Evolutionary conservation across 768 basidiomycete genomes (phyloP).

Genomic region (Phaffia australis): DNA sequence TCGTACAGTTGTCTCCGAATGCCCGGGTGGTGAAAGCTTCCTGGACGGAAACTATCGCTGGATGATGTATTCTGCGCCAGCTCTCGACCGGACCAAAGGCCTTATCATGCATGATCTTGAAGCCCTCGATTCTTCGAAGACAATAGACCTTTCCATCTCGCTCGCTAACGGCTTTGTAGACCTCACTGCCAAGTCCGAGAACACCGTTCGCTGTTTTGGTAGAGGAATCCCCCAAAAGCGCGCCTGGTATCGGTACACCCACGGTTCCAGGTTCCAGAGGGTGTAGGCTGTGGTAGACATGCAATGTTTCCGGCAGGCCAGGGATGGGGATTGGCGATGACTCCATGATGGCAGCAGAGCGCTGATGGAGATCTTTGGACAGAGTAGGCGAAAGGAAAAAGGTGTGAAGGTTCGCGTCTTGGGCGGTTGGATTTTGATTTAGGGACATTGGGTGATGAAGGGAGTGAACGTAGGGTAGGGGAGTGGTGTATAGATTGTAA

Average conservation of each 20-base stretch:
- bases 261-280: slow-evolving; percentile 50
- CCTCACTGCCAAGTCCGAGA: slow-evolving; percentile 70
- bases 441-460: slow-evolving; percentile 38
- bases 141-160: slow-evolving; percentile 67
- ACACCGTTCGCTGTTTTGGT: slow-evolving; percentile 37
- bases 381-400: slow-evolving; percentile 81
- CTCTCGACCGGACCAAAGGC: slow-evolving; percentile 73
- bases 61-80: slow-evolving; percentile 77
- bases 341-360: slow-evolving; percentile 44
- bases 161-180: slow-evolving; percentile 69
- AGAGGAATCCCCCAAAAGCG: slow-evolving; percentile 41
- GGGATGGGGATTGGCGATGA: slow-evolving; percentile 30
- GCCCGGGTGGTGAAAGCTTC: slow-evolving; percentile 93
- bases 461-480: slow-evolving; percentile 49
- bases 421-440: slow-evolving; percentile 28
- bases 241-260: slow-evolving; percentile 43
- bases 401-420: slow-evolving; percentile 30
- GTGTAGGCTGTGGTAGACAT: slow-evolving; percentile 78
- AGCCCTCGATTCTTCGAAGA: slow-evolving; percentile 79
- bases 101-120: slow-evolving; percentile 63
- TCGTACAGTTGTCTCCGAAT: slow-evolving; percentile 83
- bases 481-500: slow-evolving; percentile 80
- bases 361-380: slow-evolving; percentile 50
- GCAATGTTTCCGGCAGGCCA: slow-evolving; percentile 61
- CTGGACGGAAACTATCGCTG: slow-evolving; percentile 65